These are phyloP conservation scores for Baffinella frigidus DNA, from an alignment of 208 protist genomes.

Conservation along the genomic window DNA sequence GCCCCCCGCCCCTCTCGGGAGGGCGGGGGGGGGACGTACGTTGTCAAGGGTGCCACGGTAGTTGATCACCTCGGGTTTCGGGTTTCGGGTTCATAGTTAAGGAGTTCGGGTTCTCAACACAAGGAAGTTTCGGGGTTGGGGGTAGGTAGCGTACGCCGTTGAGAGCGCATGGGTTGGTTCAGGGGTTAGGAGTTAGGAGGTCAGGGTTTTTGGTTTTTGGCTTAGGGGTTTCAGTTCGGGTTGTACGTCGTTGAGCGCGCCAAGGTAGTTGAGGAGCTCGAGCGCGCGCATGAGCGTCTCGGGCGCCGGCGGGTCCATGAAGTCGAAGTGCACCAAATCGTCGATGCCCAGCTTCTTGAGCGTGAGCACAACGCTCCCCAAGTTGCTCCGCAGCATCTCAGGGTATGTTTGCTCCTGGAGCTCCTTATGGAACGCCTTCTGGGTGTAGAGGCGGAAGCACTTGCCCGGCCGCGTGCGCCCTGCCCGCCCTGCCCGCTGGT, in stretches of 20 bases:
- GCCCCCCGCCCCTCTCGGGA: too few relatives aligned
- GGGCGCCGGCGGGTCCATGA: conserved; percentile 89
- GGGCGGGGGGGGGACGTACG: too few relatives aligned
- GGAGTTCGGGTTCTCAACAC: too few relatives aligned
- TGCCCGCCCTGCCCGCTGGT: conserved; percentile 98
- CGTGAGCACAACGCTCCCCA: conserved; percentile 80
- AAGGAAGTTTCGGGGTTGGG: too few relatives aligned
- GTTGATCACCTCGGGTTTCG: too few relatives aligned
- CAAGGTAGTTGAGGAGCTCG: conserved; percentile 94
- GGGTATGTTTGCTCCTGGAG: conserved; percentile 82
- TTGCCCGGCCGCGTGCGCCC: conserved; percentile 92
- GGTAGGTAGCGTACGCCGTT: too few relatives aligned
- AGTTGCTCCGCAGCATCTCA: conserved; percentile 83
- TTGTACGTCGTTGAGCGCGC: conserved; percentile 96
- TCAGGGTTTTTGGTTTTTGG: too few relatives aligned
- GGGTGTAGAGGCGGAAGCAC: conserved; percentile 93
- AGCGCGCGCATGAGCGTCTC: conserved; percentile 86
- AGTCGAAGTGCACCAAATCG: conserved; percentile 91
- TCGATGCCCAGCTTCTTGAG: conserved; percentile 90
- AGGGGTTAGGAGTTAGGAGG: too few relatives aligned
- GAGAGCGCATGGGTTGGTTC: too few relatives aligned
- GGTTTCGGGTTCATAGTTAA: too few relatives aligned
- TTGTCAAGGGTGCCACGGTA: too few relatives aligned
- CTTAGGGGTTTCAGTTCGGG: too few relatives aligned
- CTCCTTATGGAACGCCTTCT: conserved; percentile 79